Percentiles rank a stretch among this genome's conserved stretches.
phyloP scores from a whole-genome alignment of 208 protist genomes.

The Trypanosoma vivax region DNA sequence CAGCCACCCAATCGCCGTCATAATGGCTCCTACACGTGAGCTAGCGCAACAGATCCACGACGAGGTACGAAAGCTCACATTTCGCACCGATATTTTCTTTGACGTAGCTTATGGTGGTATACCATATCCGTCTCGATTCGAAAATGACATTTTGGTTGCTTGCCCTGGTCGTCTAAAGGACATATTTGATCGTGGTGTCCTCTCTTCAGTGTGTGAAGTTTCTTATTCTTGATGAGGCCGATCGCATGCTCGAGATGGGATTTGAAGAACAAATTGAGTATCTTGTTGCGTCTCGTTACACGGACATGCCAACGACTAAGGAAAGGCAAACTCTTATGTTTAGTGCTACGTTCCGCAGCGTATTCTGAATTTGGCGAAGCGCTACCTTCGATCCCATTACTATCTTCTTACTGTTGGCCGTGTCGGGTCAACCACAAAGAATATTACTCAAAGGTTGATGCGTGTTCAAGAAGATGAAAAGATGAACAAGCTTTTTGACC shows the following conservation, averaged over 20 bases:
- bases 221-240: constrained; percentile 97
- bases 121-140: constrained; percentile 90
- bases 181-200: constrained; percentile 66
- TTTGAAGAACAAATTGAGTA: constrained; percentile 98
- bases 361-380: constrained; percentile 95
- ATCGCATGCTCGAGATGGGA: constrained; percentile 99
- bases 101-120: constrained; percentile 97
- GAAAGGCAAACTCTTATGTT: constrained; percentile 99
- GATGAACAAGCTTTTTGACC: constrained; percentile 67
- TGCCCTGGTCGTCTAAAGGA: constrained; percentile 88
- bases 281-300: constrained; percentile 91
- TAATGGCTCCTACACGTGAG: constrained; percentile 96
- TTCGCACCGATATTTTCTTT: constrained; percentile 87
- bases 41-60: constrained; percentile 95
- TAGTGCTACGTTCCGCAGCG: constrained; percentile 98
- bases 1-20: constrained; percentile 71
- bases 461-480: constrained; percentile 56
- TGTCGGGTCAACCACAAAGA: constrained; percentile 95
- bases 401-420: constrained; percentile 96
- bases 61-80: constrained; percentile 94
- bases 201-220: constrained; percentile 87
- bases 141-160: constrained; percentile 91
- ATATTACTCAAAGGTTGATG: constrained; percentile 93
- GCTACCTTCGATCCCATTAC: constrained; percentile 95
- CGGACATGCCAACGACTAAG: constrained; percentile 87